A percentile compares a stretch with the other conserved stretches of the same genome.
Conservation (phyloP, 1,284 basidiomycete genomes). For the Cryptococcus sp. region DNA sequence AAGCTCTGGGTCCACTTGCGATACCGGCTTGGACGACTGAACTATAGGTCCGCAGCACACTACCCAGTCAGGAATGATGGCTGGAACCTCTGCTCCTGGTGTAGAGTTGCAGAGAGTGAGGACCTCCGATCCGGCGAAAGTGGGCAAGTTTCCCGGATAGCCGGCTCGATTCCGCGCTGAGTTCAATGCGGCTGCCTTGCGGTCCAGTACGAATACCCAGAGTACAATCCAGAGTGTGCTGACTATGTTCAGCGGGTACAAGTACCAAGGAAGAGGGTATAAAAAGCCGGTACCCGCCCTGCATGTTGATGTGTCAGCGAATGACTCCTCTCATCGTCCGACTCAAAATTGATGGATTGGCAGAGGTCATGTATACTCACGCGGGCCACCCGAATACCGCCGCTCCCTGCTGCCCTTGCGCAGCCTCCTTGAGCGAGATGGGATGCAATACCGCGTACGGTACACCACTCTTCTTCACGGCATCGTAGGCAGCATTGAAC, state of each 20-base stretch:
- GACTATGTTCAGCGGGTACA: slow-evolving; percentile 21
- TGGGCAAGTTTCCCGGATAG: slow-evolving; percentile 15
- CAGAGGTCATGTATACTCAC: slow-evolving; percentile 14
- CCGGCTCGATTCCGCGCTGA: slow-evolving; percentile 20
- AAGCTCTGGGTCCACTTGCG: slow-evolving; percentile 19
- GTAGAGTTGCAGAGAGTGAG: slow-evolving; percentile 23
- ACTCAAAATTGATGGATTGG: too few species aligned
- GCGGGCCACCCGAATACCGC: slow-evolving; percentile 15
- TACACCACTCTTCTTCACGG: slow-evolving; percentile 4
- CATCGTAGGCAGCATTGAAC: slow-evolving; percentile 19
- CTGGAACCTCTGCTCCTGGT: slow-evolving; percentile 19
- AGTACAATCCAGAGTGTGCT: slow-evolving; percentile 7
- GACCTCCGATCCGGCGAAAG: background rate
- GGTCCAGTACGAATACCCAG: slow-evolving; percentile 17
- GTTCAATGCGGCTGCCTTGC: slow-evolving; percentile 6
- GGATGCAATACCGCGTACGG: slow-evolving; percentile 18
- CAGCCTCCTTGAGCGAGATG: slow-evolving; percentile 25
- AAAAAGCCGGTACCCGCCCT: slow-evolving; percentile 18
- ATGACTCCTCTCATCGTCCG: too few species aligned
- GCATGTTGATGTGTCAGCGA: too few species aligned
- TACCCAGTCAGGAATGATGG: slow-evolving; percentile 11
- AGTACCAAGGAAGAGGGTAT: slow-evolving; percentile 23
- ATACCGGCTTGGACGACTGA: slow-evolving; percentile 6
- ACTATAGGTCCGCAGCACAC: slow-evolving; percentile 28
- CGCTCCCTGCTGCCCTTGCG: slow-evolving; percentile 11